Evolutionary conservation across 1,284 basidiomycete genomes (phyloP).

Genomic region (Rhizopogon parksii): DNA sequence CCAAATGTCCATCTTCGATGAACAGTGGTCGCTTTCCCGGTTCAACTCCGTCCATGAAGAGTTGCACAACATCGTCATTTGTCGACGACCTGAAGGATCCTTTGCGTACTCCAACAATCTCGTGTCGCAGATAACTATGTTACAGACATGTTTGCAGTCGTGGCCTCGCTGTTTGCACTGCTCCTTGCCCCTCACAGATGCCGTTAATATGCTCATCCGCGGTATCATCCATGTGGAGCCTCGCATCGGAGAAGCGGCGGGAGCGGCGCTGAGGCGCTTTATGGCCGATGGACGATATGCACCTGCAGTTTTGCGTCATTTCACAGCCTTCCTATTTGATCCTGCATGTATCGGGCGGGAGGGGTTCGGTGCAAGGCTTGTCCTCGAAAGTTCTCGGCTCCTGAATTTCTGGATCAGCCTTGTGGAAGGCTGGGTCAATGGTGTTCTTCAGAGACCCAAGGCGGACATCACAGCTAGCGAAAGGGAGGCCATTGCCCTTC

Average conservation of each 20-base stretch:
- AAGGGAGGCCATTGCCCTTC: constrained; percentile 30
- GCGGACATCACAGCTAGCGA: constrained; percentile 37
- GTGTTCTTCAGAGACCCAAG: constrained; percentile 37
- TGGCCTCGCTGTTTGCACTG: constrained; percentile 78
- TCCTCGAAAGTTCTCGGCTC: constrained; percentile 60
- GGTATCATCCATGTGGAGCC: constrained; percentile 85
- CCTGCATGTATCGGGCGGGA: constrained; percentile 65
- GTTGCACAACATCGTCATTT: constrained; percentile 52
- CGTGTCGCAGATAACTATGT: constrained; percentile 63
- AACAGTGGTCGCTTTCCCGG: constrained; percentile 64
- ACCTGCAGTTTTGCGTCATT: constrained; percentile 60
- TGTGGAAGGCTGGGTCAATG: constrained; percentile 63
- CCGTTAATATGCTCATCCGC: constrained; percentile 75
- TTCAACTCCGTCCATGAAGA: constrained; percentile 66
- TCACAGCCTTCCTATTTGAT: constrained; percentile 74
- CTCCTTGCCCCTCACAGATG: constrained; percentile 47
- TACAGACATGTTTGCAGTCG: constrained; percentile 76
- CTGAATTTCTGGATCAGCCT: constrained; percentile 72
- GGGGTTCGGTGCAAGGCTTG: constrained; percentile 52
- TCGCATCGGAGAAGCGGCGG: constrained; percentile 61
- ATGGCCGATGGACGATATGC: constrained; percentile 58
- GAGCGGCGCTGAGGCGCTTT: constrained; percentile 66
- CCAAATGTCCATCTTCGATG: constrained; percentile 78
- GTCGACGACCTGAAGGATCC: constrained; percentile 64
- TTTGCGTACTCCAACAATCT: constrained; percentile 67